These are phyloP conservation scores for Fusarium humuli DNA, from an alignment of 2,329 filamentous ascomycete genomes.

Conservation along the genomic window DNA sequence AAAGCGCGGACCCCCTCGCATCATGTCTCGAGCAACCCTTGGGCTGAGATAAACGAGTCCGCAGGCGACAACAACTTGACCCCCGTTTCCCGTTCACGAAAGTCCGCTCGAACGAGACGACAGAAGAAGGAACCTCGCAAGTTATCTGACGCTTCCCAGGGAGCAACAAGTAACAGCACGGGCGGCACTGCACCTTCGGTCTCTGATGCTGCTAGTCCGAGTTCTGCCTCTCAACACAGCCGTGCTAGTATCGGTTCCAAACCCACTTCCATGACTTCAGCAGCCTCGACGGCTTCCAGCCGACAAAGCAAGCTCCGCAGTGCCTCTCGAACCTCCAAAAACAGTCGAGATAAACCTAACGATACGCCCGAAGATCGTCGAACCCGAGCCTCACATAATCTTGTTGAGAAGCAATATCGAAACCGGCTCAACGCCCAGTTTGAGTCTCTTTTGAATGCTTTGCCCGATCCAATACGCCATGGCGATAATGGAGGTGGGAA, in stretches of 20 bases:
- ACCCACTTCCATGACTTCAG: slow-evolving; percentile 40
- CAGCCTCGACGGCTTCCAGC: slow-evolving; percentile 42
- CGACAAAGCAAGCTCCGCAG: slow-evolving; percentile 45
- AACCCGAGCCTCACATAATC: slow-evolving; percentile 46
- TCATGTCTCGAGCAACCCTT: slow-evolving; percentile 40
- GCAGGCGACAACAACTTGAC: slow-evolving; percentile 15
- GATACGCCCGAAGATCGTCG: slow-evolving; percentile 46
- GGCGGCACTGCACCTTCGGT: slow-evolving; percentile 32
- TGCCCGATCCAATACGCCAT: slow-evolving; percentile 40
- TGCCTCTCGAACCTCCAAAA: slow-evolving; percentile 47
- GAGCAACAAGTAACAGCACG: slow-evolving; percentile 31
- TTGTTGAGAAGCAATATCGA: slow-evolving; percentile 47
- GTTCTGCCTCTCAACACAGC: slow-evolving; percentile 42
- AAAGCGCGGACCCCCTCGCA: slow-evolving; percentile 43
- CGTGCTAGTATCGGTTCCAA: slow-evolving; percentile 42
- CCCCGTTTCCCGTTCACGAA: slow-evolving; percentile 33
- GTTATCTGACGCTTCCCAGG: slow-evolving; percentile 33
- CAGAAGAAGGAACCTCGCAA: slow-evolving; percentile 40
- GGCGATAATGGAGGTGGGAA: slow-evolving; percentile 19
- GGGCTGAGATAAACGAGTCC: slow-evolving; percentile 41
- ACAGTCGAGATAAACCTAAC: slow-evolving; percentile 42
- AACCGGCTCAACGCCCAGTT: slow-evolving; percentile 47
- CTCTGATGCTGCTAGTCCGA: slow-evolving; percentile 43
- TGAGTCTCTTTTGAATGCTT: slow-evolving; percentile 41
- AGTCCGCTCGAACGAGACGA: slow-evolving; percentile 29